Evolutionary conservation across 1,284 basidiomycete genomes (phyloP).

Genomic region (Jaminaea rosea): DNA sequence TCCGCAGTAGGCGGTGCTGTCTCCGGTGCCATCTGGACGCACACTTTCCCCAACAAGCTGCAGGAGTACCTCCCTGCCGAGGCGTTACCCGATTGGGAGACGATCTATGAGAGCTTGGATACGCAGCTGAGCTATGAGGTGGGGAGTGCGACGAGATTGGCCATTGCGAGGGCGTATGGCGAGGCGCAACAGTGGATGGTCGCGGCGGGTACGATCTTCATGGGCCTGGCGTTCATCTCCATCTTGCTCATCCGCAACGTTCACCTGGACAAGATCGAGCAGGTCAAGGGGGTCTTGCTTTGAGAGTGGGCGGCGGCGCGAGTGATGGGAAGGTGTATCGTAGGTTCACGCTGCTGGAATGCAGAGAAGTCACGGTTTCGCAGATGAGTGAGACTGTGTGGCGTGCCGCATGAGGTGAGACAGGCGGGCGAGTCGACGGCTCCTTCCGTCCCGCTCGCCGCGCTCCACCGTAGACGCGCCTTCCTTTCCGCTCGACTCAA

Average conservation of each 20-base stretch:
- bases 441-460: too few relatives aligned
- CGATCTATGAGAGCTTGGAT: constrained; percentile 36
- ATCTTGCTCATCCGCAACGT: constrained; percentile 40
- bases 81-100: constrained; percentile 12
- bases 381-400: too few relatives aligned
- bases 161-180: constrained; percentile 38
- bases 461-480: too few relatives aligned
- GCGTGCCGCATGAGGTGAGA: too few relatives aligned
- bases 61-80: not conserved
- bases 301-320: too few relatives aligned
- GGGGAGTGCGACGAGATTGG: constrained; percentile 28
- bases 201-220: constrained; percentile 40
- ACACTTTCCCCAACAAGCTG: not conserved
- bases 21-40: constrained; percentile 1
- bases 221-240: constrained; percentile 26
- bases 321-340: not conserved
- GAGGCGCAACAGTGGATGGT: constrained; percentile 41
- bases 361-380: not conserved
- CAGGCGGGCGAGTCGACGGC: too few relatives aligned
- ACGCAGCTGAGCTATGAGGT: constrained; percentile 35
- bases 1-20: not conserved
- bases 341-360: not conserved
- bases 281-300: constrained; percentile 44
- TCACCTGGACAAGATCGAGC: constrained; percentile 35
- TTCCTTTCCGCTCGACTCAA: too few relatives aligned